These are phyloP conservation scores for Paraurostyla sp. DNA, from an alignment of 73 alveolate species.

Conservation along the genomic window DNA sequence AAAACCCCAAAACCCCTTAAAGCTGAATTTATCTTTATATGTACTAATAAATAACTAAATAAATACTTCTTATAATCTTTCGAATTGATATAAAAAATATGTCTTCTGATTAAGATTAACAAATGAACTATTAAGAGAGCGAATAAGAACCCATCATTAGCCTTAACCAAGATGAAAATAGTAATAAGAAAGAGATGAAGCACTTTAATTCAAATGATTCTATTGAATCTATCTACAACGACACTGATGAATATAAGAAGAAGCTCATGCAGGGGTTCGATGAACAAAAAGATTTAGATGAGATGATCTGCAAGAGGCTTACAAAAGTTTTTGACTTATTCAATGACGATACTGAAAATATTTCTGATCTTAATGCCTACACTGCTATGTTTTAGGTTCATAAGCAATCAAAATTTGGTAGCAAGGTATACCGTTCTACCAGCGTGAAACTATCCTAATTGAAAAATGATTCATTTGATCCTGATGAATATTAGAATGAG, in stretches of 20 bases:
- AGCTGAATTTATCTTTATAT: too few relatives aligned
- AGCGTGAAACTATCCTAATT: background rate
- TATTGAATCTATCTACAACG: background rate
- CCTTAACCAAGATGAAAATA: too few relatives aligned
- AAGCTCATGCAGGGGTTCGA: conserved; percentile 43
- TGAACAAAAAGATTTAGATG: conserved; percentile 11
- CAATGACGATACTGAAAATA: conserved; percentile 22
- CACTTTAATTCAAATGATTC: conserved; percentile 7
- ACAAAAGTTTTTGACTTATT: background rate
- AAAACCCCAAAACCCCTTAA: too few relatives aligned
- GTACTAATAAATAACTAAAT: too few relatives aligned
- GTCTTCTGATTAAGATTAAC: too few relatives aligned
- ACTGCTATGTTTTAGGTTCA: conserved; percentile 21
- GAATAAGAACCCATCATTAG: too few relatives aligned
- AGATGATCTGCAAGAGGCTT: conserved; percentile 38
- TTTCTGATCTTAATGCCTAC: conserved; percentile 21
- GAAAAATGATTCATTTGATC: background rate
- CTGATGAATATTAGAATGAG: conserved; percentile 6
- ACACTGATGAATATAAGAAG: conserved; percentile 23
- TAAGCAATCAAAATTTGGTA: conserved; percentile 24
- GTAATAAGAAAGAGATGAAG: too few relatives aligned
- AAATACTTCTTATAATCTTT: too few relatives aligned
- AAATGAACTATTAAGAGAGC: too few relatives aligned
- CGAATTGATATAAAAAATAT: too few relatives aligned
- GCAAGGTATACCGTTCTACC: background rate